Evolutionary conservation across 306 rosid genomes (phyloP), one percentile per base, ranked within the genome.

Genomic region (Rosa lucieae): DNA sequence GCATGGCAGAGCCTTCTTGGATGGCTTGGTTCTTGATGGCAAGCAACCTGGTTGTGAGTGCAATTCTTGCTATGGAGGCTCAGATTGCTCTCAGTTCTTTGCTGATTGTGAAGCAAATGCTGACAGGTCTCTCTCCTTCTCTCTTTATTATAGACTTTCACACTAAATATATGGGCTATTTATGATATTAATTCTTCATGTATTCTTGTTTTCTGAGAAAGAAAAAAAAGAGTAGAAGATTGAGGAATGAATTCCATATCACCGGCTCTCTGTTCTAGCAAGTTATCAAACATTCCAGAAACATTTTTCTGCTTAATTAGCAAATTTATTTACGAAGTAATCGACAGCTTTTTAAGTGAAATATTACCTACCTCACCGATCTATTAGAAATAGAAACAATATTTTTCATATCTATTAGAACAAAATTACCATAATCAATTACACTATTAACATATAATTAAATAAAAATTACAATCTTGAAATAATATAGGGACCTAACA

Each of bases 1-100:
- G 17, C 90, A 89, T 81, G 92, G 92, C 65, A 83, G 87, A 66
- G 89, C 87, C 26, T 89, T 78, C 72, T 59, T 86, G 78, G 92
- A 89, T 81, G 90, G 92, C 6, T 18, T 85, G 61, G 43, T 84
- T 80, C 78, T 86, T 15, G 65, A 71, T 17, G 88, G 82, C 2
- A 78, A 79, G 26, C 11, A 56, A 2, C 89, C 86, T 11, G 74
- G 68, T 77, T 89, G 90, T 77, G 92, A 89, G 46, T 89, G 92
- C 78, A 81, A 89, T 77, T 3, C 74, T 15, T 89, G 92, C 80
- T 89, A 86, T 48, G 67, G 43, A 39, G 90, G 92, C 6, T 65
- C 82, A 3, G 67, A 74, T 21, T 89, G 92, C 66, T 86, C 89
- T 37, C 20, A 59, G 12, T 53, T 83, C 39, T 35, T 8, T 0